A percentile compares a stretch with the other conserved stretches of the same genome.
These are phyloP conservation scores for Ceratocystis papillata DNA, from an alignment of 2,329 filamentous ascomycete species.

Conservation along the genomic window DNA sequence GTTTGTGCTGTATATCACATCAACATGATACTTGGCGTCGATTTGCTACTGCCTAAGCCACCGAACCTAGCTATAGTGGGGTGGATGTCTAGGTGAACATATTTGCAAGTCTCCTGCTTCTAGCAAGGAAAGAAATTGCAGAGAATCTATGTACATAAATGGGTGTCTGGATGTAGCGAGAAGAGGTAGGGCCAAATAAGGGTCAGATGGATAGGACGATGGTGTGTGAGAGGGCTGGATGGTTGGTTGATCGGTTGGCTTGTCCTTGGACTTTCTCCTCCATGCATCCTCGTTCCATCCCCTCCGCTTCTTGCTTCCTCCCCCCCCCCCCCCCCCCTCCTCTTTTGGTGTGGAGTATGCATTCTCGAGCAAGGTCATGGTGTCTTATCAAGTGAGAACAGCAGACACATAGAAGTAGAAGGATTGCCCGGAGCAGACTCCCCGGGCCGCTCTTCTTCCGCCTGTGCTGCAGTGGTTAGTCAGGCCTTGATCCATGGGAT, in stretches of 20 bases:
- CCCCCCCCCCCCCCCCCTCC: not conserved
- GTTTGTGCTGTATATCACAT: no score
- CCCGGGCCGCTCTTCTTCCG: not conserved
- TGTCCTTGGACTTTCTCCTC: not conserved
- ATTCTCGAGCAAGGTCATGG: not conserved
- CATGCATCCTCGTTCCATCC: not conserved
- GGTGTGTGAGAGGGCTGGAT: not conserved
- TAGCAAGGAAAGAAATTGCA: no score
- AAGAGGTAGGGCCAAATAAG: not conserved
- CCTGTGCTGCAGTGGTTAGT: not conserved
- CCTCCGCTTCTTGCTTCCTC: not conserved
- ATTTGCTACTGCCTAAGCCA: no score
- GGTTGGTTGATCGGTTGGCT: not conserved
- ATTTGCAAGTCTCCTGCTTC: no score
- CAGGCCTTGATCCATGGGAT: not conserved
- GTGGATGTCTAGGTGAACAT: no score
- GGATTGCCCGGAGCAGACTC: slow-evolving; percentile 1
- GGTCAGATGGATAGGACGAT: not conserved
- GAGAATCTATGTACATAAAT: no score
- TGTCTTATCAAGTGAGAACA: slow-evolving; percentile 1
- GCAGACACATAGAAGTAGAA: not conserved
- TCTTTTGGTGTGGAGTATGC: no score
- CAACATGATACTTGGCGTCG: no score
- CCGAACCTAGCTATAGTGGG: no score
- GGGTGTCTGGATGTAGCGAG: not conserved